Percentiles rank a stretch among this genome's conserved stretches.
Evolutionary conservation across 768 basidiomycete genomes (phyloP).

Genomic region (Tulasnella sp.): DNA sequence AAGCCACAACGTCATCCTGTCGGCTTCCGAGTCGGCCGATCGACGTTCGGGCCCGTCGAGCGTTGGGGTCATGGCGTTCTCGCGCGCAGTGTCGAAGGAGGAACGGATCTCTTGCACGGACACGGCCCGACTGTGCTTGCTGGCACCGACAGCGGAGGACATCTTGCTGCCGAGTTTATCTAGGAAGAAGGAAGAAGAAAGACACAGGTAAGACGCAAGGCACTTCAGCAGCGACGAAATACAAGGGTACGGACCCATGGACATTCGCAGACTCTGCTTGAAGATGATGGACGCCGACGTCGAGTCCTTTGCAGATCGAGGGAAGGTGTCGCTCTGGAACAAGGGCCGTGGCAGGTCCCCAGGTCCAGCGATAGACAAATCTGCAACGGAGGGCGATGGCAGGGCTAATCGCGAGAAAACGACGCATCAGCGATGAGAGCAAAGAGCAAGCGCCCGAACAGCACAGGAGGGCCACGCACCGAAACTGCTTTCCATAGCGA

Average conservation of each 20-base stretch:
- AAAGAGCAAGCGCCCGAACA: conserved; percentile 33
- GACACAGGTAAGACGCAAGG: too few species aligned
- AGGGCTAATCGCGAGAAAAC: conserved; percentile 32
- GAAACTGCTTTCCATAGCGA: background rate
- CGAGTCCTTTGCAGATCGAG: conserved; percentile 33
- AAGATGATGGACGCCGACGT: conserved; percentile 46
- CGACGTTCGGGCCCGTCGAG: conserved; percentile 29
- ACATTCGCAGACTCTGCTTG: conserved; percentile 67
- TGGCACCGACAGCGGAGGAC: conserved; percentile 29
- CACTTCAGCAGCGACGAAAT: conserved; percentile 43
- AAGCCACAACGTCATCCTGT: conserved; percentile 79
- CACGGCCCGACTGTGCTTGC: conserved; percentile 9
- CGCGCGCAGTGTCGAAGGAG: background rate
- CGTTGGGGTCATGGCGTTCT: background rate
- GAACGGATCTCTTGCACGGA: background rate
- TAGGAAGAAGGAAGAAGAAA: conserved; percentile 41
- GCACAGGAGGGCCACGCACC: background rate
- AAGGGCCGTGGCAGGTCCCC: background rate
- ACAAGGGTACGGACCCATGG: conserved; percentile 53
- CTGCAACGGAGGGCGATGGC: background rate
- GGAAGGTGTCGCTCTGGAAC: conserved; percentile 16
- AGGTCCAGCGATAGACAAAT: background rate
- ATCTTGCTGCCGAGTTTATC: conserved; percentile 37
- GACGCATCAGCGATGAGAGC: background rate
- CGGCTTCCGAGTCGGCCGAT: conserved; percentile 51